Base-by-base conservation (phyloP, 2,329 filamentous ascomycete species). In the Rugonectria rugulosa region DNA sequence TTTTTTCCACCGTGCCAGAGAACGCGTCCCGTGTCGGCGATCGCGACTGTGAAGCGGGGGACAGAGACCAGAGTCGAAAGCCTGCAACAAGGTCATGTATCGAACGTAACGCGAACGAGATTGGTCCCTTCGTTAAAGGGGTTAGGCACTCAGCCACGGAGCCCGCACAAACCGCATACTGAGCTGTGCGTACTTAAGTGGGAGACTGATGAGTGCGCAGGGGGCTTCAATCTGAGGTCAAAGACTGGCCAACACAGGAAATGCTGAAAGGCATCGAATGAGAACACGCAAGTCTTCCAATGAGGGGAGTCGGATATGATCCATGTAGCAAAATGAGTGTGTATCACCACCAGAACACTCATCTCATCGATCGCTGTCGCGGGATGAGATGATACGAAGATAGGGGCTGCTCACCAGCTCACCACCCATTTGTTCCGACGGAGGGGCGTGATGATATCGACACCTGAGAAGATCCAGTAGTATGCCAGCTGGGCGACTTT, bases 51-150 rank as follows among this genome's bases (percentile, higher is more conserved):
- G n/a, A n/a, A 45, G 64, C 49, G 40, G 51, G 45, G 62, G 54
- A 48, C 38, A 68, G 48, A 44, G 46, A 43, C 47, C 6, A 53
- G 53, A 68, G 68, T 63, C 34, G 56, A 62, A 61, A 54, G 48
- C 51, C 58, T 48, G 32, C 24, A 20, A 34, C 45, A 41, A 53
- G 38, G 59, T 57, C n/a, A n/a, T n/a, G n/a, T 63, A 40, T 59
- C 47, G 42, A 50, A 21, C n/a, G 55, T 54, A 60, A 59, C 46
- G 55, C 60, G 37, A 63, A 65, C 26, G 63, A 66, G 55, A 67
- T 68, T 65, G 58, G 57, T 49, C 31, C 32, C n/a, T 59, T 56
- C n/a, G 61, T 66, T 66, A 68, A 47, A 60, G 65, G 65, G 65
- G 65, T 32, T 60, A 61, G 55, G 62, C 66, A 61, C 49, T 65